Evolutionary conservation across 768 basidiomycete species (phyloP).

Genomic region (Kwoniella botswanensis): DNA sequence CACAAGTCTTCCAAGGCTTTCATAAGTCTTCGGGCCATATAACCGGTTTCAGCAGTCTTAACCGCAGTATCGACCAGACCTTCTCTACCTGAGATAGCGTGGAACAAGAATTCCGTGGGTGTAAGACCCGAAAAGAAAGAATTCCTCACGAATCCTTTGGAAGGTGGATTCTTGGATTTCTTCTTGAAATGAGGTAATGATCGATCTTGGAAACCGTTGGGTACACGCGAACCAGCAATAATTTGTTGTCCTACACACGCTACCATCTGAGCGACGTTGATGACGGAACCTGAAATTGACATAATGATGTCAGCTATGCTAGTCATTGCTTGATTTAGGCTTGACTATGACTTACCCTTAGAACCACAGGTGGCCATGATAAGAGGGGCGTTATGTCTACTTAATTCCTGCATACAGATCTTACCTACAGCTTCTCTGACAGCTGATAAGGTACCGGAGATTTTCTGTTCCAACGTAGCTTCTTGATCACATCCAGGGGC

Average conservation of each 20-base stretch:
- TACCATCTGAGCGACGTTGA: conserved; percentile 99
- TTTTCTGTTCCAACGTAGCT: conserved; percentile 93
- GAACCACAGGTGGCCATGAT: conserved; percentile 99
- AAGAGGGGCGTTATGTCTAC: conserved; percentile 91
- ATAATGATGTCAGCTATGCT: conserved; percentile 36
- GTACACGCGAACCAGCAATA: conserved; percentile 96
- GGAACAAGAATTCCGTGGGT: conserved; percentile 96
- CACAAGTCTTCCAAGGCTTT: conserved; percentile 97
- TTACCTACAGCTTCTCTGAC: conserved; percentile 96
- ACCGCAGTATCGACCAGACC: conserved; percentile 99
- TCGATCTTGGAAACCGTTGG: conserved; percentile 97
- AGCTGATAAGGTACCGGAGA: conserved; percentile 88
- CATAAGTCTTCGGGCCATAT: conserved; percentile 99
- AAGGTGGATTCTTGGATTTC: conserved; percentile 92
- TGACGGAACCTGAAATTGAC: conserved; percentile 75
- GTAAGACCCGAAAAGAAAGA: conserved; percentile 91
- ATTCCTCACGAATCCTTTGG: conserved; percentile 97
- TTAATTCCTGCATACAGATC: conserved; percentile 98
- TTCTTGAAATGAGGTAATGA: conserved; percentile 99
- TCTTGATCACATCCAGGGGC: conserved; percentile 98
- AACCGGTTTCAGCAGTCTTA: conserved; percentile 99
- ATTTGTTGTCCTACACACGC: conserved; percentile 99
- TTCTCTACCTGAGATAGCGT: conserved; percentile 97
- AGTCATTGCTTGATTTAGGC: background rate
- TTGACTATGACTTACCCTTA: conserved; percentile 68